Evolutionary conservation across 345 rosid genomes (phyloP).

Genomic region (Eucalyptus viminalis): DNA sequence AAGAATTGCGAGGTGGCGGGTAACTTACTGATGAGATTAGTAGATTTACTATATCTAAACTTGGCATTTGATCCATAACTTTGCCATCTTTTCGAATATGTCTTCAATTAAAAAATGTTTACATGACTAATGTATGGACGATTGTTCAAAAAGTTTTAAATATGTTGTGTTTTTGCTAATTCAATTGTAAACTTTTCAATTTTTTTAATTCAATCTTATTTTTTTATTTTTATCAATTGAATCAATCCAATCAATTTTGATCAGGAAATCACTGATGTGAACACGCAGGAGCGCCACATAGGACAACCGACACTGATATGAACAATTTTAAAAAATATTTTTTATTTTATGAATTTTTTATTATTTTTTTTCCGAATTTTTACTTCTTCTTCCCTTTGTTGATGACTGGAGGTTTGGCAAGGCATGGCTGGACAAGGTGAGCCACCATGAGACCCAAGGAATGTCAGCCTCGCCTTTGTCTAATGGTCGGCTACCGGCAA

Average conservation of each 20-base stretch:
- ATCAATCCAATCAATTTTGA: fast-evolving
- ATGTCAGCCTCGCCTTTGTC: no score
- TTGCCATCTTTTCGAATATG: neutral
- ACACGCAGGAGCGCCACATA: fast-evolving
- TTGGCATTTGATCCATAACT: neutral
- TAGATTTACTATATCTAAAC: neutral
- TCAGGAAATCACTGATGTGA: fast-evolving
- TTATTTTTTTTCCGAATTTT: no score
- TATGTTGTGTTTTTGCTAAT: fast-evolving
- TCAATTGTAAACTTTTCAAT: fast-evolving
- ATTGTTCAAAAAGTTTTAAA: no score
- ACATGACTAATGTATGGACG: fast-evolving
- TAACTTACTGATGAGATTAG: neutral
- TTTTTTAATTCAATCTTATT: no score
- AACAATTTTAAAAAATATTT: no score
- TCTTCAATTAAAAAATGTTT: neutral
- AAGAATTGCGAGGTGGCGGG: no score
- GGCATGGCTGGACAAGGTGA: fast-evolving
- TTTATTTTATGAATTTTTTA: no score
- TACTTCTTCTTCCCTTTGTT: no score
- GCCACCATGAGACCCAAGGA: no score
- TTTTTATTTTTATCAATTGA: no score
- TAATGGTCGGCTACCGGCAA: no score
- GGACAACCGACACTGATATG: fast-evolving
- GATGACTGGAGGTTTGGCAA: no score